Conservation (phyloP, 495 filamentous ascomycete species). For the Parmelia sp. region DNA sequence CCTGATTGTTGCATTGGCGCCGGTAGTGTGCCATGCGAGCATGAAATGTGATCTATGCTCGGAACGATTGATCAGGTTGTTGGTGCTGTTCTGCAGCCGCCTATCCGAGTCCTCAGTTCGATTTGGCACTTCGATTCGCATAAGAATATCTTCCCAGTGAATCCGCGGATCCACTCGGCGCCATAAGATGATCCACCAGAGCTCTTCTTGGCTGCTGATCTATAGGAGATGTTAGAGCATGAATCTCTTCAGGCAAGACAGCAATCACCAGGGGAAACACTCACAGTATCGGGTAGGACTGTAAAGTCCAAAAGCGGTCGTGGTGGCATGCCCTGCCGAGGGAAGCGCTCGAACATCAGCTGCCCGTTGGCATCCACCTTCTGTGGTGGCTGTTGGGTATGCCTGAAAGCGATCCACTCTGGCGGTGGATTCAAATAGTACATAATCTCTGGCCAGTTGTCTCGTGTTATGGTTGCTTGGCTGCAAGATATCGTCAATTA, state of each 20-base stretch:
- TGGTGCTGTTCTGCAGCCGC: background rate
- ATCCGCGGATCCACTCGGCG: constrained; percentile 8
- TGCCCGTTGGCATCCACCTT: constrained; percentile 4
- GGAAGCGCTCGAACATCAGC: constrained; percentile 10
- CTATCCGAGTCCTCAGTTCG: constrained; percentile 3
- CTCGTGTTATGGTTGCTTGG: constrained; percentile 6
- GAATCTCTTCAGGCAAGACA: background rate
- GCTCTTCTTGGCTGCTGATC: constrained; percentile 10
- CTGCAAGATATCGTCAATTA: background rate
- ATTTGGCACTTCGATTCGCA: constrained; percentile 8
- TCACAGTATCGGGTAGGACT: constrained; percentile 7
- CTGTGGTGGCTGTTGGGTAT: background rate
- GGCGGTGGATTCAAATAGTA: constrained; percentile 6
- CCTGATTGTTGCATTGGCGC: background rate
- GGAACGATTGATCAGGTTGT: background rate
- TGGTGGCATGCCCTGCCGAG: background rate
- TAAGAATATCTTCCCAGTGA: background rate
- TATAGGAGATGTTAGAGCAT: background rate
- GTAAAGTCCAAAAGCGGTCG: constrained; percentile 17
- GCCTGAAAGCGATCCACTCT: background rate
- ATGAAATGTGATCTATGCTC: background rate
- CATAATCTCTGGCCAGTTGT: constrained; percentile 13
- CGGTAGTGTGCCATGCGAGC: constrained; percentile 8
- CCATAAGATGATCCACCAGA: constrained; percentile 10
- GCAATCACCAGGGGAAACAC: too few species aligned